A percentile compares a stretch with the other conserved stretches of the same genome.
Evolutionary conservation across 805 yeast species (phyloP).

Genomic region (Pichia paraexigua): DNA sequence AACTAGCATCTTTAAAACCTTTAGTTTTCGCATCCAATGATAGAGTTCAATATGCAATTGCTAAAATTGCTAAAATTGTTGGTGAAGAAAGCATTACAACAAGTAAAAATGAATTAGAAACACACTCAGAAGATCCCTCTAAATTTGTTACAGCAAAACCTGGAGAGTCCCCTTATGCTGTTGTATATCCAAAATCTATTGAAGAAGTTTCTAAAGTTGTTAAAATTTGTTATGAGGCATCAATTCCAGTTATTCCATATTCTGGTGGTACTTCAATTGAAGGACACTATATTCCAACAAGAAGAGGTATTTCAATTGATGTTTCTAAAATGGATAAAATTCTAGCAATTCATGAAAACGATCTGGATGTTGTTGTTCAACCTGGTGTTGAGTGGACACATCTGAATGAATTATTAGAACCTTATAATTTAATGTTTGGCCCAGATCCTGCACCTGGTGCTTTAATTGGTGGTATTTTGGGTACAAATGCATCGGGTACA

Average conservation of each 20-base stretch:
- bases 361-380: constrained; percentile 68
- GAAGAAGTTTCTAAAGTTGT: constrained; percentile 59
- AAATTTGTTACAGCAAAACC: constrained; percentile 25
- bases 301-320: constrained; percentile 55
- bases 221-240: constrained; percentile 53
- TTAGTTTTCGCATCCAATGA: constrained; percentile 47
- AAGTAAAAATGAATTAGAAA: constrained; percentile 26
- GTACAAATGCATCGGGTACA: constrained; percentile 73
- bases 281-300: constrained; percentile 67
- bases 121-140: constrained; percentile 28
- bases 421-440: constrained; percentile 54
- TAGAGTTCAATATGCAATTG: constrained; percentile 44
- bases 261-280: constrained; percentile 76
- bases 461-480: constrained; percentile 66
- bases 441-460: constrained; percentile 80
- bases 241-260: constrained; percentile 63
- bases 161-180: constrained; percentile 30
- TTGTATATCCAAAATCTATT: constrained; percentile 56
- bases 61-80: constrained; percentile 42
- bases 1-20: constrained; percentile 34
- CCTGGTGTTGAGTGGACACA: constrained; percentile 78
- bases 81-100: constrained; percentile 45
- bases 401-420: constrained; percentile 44
- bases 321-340: constrained; percentile 54
- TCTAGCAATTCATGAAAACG: constrained; percentile 48